These are phyloP conservation scores for Epichloe typhina DNA, from an alignment of 2,329 filamentous ascomycete species.

Conservation along the genomic window DNA sequence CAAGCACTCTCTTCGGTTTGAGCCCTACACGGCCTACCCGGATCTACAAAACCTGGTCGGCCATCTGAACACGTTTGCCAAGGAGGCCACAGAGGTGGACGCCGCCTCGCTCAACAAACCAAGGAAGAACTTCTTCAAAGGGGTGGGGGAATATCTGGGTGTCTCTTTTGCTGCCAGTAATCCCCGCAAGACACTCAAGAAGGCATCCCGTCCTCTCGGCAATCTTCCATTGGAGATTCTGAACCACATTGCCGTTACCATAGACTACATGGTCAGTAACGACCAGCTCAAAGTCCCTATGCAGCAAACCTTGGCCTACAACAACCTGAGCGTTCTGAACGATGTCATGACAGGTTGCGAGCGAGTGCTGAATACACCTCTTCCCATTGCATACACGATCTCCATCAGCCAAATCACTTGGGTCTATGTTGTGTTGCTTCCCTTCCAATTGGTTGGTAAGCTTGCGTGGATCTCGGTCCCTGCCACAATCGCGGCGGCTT, in stretches of 20 bases:
- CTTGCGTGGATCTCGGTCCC: constrained; percentile 68
- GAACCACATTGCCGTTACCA: constrained; percentile 53
- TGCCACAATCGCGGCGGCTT: constrained; percentile 56
- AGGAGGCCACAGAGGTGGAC: constrained; percentile 31
- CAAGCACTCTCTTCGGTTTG: constrained; percentile 74
- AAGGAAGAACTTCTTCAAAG: constrained; percentile 45
- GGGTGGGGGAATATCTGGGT: constrained; percentile 62
- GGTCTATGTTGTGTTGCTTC: constrained; percentile 68
- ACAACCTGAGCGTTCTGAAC: constrained; percentile 49
- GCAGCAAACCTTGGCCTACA: constrained; percentile 48
- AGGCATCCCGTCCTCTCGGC: constrained; percentile 56
- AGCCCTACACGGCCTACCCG: constrained; percentile 65
- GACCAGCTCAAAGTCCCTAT: constrained; percentile 42
- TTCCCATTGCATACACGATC: constrained; percentile 73
- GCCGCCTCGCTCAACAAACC: constrained; percentile 17
- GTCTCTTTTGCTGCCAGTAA: constrained; percentile 66
- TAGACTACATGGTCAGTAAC: constrained; percentile 46
- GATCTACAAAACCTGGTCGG: constrained; percentile 58
- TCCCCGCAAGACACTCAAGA: constrained; percentile 65
- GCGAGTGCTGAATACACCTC: constrained; percentile 67
- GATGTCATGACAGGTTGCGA: constrained; percentile 62
- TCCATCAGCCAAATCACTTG: constrained; percentile 78
- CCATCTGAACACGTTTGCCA: constrained; percentile 65
- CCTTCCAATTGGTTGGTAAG: constrained; percentile 58
- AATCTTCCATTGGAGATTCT: constrained; percentile 77